Conservation (phyloP, 306 rosid genomes). For the Trifolium dubium region DNA sequence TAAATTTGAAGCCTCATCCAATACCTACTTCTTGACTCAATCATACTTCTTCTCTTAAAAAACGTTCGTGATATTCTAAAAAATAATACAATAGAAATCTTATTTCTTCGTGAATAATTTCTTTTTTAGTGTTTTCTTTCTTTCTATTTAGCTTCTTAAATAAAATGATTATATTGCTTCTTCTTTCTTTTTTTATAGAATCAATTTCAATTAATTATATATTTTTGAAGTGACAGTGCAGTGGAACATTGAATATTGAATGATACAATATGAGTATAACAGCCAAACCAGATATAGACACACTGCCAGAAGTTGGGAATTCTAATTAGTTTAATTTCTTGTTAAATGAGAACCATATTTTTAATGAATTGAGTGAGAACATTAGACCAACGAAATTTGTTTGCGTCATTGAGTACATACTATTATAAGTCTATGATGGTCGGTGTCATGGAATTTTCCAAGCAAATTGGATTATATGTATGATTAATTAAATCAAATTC, state of each 20-base stretch:
- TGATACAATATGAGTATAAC: slow-evolving; percentile 20
- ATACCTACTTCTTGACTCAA: no score
- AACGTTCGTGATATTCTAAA: no score
- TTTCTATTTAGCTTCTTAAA: no score
- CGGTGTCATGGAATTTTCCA: slow-evolving; percentile 42
- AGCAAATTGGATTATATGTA: slow-evolving; percentile 41
- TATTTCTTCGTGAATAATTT: no score
- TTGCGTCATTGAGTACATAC: slow-evolving; percentile 16
- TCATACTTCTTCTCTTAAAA: no score
- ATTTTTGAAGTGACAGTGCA: neutral
- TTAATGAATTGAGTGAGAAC: neutral
- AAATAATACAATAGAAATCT: no score
- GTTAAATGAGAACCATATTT: slow-evolving; percentile 27
- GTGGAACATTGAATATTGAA: slow-evolving; percentile 11
- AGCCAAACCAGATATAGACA: slow-evolving; percentile 43
- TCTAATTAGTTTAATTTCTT: slow-evolving; percentile 11
- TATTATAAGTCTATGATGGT: slow-evolving; percentile 28
- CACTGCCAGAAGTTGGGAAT: slow-evolving; percentile 33
- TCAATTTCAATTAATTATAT: neutral
- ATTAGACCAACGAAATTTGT: slow-evolving; percentile 17
- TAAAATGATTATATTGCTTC: no score
- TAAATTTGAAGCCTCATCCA: no score
- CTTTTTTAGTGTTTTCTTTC: no score
- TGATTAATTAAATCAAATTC: slow-evolving; percentile 35
- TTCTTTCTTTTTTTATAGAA: neutral